These are phyloP conservation scores for Salvia sclarea DNA, from an alignment of 305 asterid genomes.

Conservation along the genomic window DNA sequence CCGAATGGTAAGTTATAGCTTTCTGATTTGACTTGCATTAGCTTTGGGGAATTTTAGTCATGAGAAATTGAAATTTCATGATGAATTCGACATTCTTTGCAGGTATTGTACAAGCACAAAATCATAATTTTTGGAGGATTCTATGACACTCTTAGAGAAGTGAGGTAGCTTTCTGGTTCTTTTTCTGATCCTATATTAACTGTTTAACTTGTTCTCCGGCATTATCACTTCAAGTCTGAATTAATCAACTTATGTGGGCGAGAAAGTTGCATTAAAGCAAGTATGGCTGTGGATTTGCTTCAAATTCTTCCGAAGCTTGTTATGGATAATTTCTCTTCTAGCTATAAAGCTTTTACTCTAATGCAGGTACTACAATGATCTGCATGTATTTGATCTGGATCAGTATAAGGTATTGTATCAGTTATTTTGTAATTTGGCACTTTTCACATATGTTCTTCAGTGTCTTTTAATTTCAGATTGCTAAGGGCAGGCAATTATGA, in stretches of 20 bases:
- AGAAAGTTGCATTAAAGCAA: background rate
- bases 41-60: conserved; percentile 2
- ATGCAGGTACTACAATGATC: conserved; percentile 88
- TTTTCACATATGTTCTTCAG: background rate
- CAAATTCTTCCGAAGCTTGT: conserved; percentile 12
- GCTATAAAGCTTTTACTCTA: conserved; percentile 32
- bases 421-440: conserved; percentile 7
- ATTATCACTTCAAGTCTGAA: conserved; percentile 3
- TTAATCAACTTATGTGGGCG: background rate
- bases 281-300: background rate
- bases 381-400: conserved; percentile 90
- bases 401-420: conserved; percentile 69
- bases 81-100: conserved; percentile 33
- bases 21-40: conserved; percentile 19
- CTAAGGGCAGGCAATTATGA: conserved; percentile 21
- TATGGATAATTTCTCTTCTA: conserved; percentile 24
- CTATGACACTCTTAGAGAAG: conserved; percentile 98
- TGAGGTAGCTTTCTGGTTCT: conserved; percentile 57
- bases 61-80: conserved; percentile 18
- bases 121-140: conserved; percentile 94
- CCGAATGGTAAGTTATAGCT: conserved; percentile 68
- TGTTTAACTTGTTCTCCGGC: background rate
- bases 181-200: conserved; percentile 9
- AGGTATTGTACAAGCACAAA: conserved; percentile 96
- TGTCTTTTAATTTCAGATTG: conserved; percentile 21